phyloP scores from a whole-genome alignment of 495 filamentous ascomycete species.

The Articulospora tetracladia region DNA sequence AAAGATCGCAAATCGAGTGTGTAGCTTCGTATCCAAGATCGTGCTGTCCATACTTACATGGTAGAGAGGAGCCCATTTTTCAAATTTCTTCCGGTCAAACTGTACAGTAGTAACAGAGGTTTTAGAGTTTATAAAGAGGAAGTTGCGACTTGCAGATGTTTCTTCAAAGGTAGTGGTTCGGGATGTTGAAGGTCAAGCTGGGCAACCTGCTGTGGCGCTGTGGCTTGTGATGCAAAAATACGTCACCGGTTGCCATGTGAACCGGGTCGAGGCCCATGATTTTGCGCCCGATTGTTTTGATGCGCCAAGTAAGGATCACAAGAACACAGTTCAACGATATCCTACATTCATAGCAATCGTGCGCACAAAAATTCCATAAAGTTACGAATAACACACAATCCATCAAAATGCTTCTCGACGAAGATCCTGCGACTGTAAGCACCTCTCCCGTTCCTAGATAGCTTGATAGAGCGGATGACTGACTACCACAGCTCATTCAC shows the following conservation, averaged over 20 bases:
- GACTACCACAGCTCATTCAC: slow-evolving; percentile 80
- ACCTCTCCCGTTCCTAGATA: too few relatives aligned
- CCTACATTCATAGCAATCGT: not conserved
- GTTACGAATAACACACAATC: not conserved
- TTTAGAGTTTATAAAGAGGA: slow-evolving; percentile 10
- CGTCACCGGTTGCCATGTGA: slow-evolving; percentile 18
- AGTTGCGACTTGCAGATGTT: slow-evolving; percentile 12
- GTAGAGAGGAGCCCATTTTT: slow-evolving; percentile 61
- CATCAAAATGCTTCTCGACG: slow-evolving; percentile 89
- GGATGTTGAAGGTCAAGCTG: not conserved
- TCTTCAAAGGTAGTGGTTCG: not conserved
- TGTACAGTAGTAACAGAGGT: not conserved
- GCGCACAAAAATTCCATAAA: not conserved
- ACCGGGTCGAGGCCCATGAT: not conserved
- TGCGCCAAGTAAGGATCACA: not conserved
- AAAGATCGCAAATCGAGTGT: slow-evolving; percentile 24
- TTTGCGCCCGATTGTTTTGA: not conserved
- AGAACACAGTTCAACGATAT: not conserved
- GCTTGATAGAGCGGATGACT: too few relatives aligned
- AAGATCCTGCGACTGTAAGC: slow-evolving; percentile 79
- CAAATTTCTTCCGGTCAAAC: not conserved
- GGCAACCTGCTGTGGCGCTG: slow-evolving; percentile 16
- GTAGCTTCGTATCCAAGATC: slow-evolving; percentile 20
- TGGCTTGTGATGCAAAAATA: slow-evolving; percentile 19
- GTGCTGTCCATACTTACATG: slow-evolving; percentile 52